Evolutionary conservation across 2,329 filamentous ascomycete genomes (phyloP), one percentile per base, ranked within the genome.

Genomic region (Neonectria hederae): DNA sequence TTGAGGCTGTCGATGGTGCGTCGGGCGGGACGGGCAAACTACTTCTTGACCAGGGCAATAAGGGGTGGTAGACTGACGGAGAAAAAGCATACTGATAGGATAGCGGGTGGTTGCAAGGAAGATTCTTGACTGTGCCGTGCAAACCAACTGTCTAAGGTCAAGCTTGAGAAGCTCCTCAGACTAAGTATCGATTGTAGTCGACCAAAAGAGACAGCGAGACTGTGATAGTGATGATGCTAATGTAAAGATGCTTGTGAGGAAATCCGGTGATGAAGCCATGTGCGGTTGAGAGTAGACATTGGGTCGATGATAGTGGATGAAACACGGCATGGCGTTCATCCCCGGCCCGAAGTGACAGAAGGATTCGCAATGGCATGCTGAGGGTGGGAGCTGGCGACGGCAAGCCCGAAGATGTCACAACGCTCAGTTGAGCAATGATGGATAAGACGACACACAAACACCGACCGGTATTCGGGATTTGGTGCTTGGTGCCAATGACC

Each of bases 61-160:
- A 35, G 48, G 19, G 21, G 32, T 17, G 17, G 32, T 17, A 7
- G 26, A n/a, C 19, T 30, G 53, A 51, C 30, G 26, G 17, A 30
- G 22, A 28, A 30, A 46, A 56, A 38, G 46, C n/a, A 53, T 46
- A 46, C 21, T 35, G 28, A 51, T 28, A 45, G 26, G 28, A 52
- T 28, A 38, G 35, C 43, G 46, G 59, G 24, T 54, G 17, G 19
- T 42, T 63, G 22, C 60, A 59, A 43, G 60, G 60, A 21, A 45
- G 21, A 54, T 54, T 54, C 54, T 51, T 54, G 60, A 21, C 40
- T 63, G 30, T 49, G 48, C 54, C 49, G 49, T 43, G 28, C 40
- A 35, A 48, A 14, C 24, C 24, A 49, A n/a, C 19, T 24, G 40
- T 58, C 48, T 32, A 57, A 52, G 59, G 53, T 14, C 22, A 40